Conservation (phyloP, 75 land plant species). For the Sequoia sempervirens region DNA sequence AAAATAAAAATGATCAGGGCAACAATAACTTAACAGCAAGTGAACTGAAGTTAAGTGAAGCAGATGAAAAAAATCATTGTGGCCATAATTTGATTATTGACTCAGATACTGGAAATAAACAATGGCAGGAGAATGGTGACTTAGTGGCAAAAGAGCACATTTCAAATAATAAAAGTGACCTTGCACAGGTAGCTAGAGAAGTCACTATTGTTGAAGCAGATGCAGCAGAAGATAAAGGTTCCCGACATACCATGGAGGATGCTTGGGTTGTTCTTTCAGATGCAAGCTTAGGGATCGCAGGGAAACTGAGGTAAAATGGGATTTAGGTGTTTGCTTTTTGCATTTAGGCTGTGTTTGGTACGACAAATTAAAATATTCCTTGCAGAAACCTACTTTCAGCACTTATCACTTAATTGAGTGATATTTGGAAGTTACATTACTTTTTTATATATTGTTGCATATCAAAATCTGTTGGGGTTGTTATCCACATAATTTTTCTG, state of each 20-base stretch:
- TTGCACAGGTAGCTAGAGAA: background rate
- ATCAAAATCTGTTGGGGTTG: background rate
- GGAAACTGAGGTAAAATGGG: slow-evolving; percentile 44
- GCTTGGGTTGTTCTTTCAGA: slow-evolving; percentile 62
- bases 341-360: background rate
- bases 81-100: background rate
- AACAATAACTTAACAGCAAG: background rate
- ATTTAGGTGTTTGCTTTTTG: background rate
- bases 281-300: slow-evolving; percentile 31
- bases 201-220: slow-evolving; percentile 51
- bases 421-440: background rate
- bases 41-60: background rate
- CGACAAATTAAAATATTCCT: background rate
- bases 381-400: background rate
- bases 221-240: slow-evolving; percentile 77
- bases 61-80: background rate
- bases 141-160: background rate
- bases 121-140: background rate
- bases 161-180: slow-evolving; percentile 1
- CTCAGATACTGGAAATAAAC: background rate
- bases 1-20: background rate
- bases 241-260: slow-evolving; percentile 76
- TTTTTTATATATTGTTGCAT: background rate
- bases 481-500: background rate
- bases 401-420: background rate